A percentile compares a stretch with the other conserved stretches of the same genome.
Conservation (phyloP, 768 basidiomycete genomes). For the Tylopilus rubrobrunneus region DNA sequence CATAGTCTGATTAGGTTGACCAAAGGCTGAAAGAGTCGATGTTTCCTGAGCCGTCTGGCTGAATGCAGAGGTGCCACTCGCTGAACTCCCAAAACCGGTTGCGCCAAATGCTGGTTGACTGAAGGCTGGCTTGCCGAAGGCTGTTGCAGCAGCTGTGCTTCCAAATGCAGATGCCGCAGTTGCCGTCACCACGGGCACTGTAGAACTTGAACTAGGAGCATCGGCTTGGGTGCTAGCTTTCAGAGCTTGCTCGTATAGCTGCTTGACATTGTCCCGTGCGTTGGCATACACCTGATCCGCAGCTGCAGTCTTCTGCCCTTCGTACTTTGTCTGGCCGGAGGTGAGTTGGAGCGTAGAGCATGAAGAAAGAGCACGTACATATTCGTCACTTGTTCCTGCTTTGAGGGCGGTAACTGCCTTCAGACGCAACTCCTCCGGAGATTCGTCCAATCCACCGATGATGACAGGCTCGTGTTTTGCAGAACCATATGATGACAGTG, state of each 20-base stretch:
- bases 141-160: conserved; percentile 18
- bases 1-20: conserved; percentile 32
- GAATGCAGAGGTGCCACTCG: conserved; percentile 20
- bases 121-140: conserved; percentile 30
- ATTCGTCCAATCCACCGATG: conserved; percentile 64
- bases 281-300: conserved; percentile 51
- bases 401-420: conserved; percentile 55
- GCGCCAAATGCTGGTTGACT: conserved; percentile 40
- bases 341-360: background rate
- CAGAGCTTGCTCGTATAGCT: conserved; percentile 51
- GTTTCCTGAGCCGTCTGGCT: conserved; percentile 26
- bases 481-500: conserved; percentile 73
- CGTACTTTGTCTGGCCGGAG: conserved; percentile 48
- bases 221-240: conserved; percentile 35
- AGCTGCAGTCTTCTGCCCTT: conserved; percentile 48
- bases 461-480: conserved; percentile 70
- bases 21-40: conserved; percentile 38
- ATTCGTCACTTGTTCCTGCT: conserved; percentile 55
- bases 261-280: conserved; percentile 44
- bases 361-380: conserved; percentile 46
- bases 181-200: conserved; percentile 22
- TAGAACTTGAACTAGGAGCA: conserved; percentile 6
- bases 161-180: conserved; percentile 37
- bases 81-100: conserved; percentile 24
- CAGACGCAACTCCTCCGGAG: conserved; percentile 73